These are phyloP conservation scores for Pseudognaphalium luteoalbum DNA, from an alignment of 129 eudicot genomes.

Conservation along the genomic window DNA sequence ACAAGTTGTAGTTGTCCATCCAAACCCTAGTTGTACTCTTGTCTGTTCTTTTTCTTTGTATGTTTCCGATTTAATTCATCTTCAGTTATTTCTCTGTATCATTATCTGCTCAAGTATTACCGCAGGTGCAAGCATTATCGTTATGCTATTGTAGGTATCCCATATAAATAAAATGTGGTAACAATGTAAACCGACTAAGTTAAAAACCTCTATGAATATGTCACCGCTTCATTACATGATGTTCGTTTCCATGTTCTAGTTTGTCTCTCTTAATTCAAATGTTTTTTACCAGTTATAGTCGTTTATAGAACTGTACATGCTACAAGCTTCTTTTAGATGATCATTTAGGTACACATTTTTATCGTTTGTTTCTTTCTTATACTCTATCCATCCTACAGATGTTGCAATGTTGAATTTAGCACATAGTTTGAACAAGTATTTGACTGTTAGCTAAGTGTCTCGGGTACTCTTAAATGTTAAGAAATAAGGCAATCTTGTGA, in stretches of 20 bases:
- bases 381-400: conserved; percentile 4
- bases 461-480: not conserved
- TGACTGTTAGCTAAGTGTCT: not conserved
- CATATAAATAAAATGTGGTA: not conserved
- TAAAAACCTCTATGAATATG: conserved; percentile 9
- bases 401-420: conserved; percentile 11
- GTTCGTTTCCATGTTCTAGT: not conserved
- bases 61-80: not conserved
- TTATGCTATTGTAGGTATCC: not conserved
- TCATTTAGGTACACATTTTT: not conserved
- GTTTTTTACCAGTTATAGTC: not conserved
- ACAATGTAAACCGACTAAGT: conserved; percentile 8
- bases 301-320: not conserved
- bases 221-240: not conserved
- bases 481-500: conserved; percentile 6
- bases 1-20: conserved; percentile 2
- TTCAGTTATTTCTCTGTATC: not conserved
- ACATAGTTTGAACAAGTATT: not conserved
- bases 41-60: conserved; percentile 1
- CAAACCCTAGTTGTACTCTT: not conserved
- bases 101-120: conserved; percentile 4
- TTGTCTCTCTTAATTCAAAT: not conserved
- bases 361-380: not conserved
- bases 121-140: not conserved
- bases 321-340: not conserved